A percentile compares a stretch with the other conserved stretches of the same genome.
Conservation (phyloP, 73 alveolate genomes). For the Blepharisma stoltei region DNA sequence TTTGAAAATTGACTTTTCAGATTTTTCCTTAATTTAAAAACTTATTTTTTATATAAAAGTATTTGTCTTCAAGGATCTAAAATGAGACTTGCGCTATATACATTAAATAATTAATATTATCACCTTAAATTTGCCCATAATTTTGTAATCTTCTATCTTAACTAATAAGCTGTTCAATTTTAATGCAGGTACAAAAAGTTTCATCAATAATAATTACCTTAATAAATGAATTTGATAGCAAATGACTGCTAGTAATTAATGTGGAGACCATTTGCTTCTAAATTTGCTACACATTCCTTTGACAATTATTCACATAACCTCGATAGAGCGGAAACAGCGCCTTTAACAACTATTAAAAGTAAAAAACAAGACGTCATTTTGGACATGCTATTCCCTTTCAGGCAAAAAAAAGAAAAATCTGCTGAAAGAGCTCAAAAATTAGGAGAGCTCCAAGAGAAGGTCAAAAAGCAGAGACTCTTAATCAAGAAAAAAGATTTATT, state of each 20-base stretch:
- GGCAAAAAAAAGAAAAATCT: background rate
- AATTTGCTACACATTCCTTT: slow-evolving; percentile 3
- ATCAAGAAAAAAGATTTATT: background rate
- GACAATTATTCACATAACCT: background rate
- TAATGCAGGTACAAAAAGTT: no score
- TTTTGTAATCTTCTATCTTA: no score
- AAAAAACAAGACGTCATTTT: background rate
- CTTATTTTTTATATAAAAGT: no score
- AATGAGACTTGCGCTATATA: no score
- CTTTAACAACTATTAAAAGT: background rate
- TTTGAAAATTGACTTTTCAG: no score
- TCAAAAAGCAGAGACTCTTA: background rate
- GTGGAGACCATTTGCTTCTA: slow-evolving; percentile 24
- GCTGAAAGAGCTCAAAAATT: background rate
- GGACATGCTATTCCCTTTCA: background rate
- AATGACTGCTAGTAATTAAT: background rate
- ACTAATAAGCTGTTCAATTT: no score
- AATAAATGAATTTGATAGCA: no score
- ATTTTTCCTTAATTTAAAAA: no score
- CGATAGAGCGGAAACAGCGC: slow-evolving; percentile 25
- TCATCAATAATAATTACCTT: no score
- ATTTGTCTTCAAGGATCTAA: no score
- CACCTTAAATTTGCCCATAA: no score
- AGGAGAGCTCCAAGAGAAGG: background rate
- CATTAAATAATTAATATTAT: no score